Evolutionary conservation across 768 basidiomycete species (phyloP).

Genomic region (Leccinum disarticulatum): DNA sequence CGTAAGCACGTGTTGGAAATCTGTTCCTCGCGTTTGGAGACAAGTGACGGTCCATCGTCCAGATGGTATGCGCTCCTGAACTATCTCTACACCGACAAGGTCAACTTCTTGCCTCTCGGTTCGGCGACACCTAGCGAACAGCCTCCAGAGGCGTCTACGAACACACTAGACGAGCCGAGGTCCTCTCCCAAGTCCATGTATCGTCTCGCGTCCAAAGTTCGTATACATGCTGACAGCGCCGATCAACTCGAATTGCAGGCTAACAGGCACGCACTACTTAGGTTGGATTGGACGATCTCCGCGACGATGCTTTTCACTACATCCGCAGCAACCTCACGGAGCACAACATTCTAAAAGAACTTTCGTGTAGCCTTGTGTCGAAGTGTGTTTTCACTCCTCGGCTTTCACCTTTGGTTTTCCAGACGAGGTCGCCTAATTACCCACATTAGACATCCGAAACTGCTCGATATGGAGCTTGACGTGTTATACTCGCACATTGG

Average conservation of each 20-base stretch:
- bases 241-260: neutral
- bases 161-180: constrained; percentile 5
- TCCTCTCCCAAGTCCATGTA: constrained; percentile 50
- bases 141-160: constrained; percentile 1
- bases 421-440: neutral
- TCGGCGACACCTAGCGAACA: constrained; percentile 8
- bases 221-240: neutral
- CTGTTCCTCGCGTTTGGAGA: neutral
- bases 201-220: constrained; percentile 40
- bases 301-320: constrained; percentile 14
- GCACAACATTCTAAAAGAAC: constrained; percentile 26
- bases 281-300: constrained; percentile 22
- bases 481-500: constrained; percentile 19
- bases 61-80: constrained; percentile 42
- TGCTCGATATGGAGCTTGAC: constrained; percentile 25
- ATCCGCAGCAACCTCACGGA: constrained; percentile 20
- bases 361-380: constrained; percentile 20
- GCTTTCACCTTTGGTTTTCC: neutral
- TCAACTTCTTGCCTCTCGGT: constrained; percentile 33
- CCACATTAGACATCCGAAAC: constrained; percentile 8
- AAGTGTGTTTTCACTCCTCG: constrained; percentile 4
- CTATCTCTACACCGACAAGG: constrained; percentile 39
- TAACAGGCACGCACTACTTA: neutral
- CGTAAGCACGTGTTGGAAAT: constrained; percentile 14
- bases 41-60: neutral